A percentile compares a stretch with the other conserved stretches of the same genome.
phyloP scores from a whole-genome alignment of 345 rosid species.

The Melastoma malabathricum region DNA sequence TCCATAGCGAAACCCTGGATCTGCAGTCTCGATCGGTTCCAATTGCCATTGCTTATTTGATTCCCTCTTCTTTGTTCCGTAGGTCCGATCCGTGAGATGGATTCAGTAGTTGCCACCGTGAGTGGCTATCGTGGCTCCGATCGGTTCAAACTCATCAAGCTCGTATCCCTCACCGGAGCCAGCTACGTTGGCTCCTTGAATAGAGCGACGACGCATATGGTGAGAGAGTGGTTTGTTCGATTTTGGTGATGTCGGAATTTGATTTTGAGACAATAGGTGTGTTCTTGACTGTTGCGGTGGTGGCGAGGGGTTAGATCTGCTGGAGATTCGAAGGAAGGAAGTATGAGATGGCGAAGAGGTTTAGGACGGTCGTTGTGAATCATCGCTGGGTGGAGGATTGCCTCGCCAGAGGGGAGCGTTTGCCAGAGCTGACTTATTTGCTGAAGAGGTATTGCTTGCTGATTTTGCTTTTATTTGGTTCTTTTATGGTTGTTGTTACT shows the following conservation, averaged over 20 bases:
- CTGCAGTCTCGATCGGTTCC: too few relatives aligned
- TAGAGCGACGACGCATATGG: slow-evolving; percentile 67
- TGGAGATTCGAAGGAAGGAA: slow-evolving; percentile 73
- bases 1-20: too few relatives aligned
- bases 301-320: slow-evolving; percentile 41
- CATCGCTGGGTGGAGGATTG: slow-evolving; percentile 89
- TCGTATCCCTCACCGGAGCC: slow-evolving; percentile 58
- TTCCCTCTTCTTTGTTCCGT: too few relatives aligned
- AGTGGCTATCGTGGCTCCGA: slow-evolving; percentile 78
- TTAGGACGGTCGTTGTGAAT: slow-evolving; percentile 38
- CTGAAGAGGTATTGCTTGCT: slow-evolving; percentile 33
- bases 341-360: slow-evolving; percentile 49
- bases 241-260: neutral
- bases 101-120: slow-evolving; percentile 69
- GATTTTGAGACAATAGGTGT: neutral
- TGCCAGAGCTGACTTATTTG: slow-evolving; percentile 49
- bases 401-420: slow-evolving; percentile 39
- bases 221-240: slow-evolving; percentile 9
- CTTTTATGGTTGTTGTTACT: too few relatives aligned
- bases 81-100: slow-evolving; percentile 24
- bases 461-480: too few relatives aligned
- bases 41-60: too few relatives aligned
- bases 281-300: slow-evolving; percentile 1
- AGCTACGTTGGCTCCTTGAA: slow-evolving; percentile 72
- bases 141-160: slow-evolving; percentile 75